phyloP scores from a whole-genome alignment of 441 rosid genomes.

The Erysimum cheiri region DNA sequence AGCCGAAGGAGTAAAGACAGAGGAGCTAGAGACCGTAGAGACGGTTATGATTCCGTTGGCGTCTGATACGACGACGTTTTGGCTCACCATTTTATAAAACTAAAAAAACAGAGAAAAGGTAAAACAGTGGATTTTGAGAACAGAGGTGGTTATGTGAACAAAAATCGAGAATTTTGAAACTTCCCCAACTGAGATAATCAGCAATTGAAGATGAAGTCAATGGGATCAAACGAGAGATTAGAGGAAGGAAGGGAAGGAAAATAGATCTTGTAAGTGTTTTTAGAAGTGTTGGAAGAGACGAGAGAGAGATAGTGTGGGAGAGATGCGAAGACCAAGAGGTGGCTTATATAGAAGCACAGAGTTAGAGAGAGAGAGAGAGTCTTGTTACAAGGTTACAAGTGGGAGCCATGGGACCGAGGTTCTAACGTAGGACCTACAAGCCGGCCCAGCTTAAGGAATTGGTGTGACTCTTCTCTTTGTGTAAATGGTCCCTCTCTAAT shows the following conservation, averaged over 20 bases:
- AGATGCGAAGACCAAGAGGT: conserved; percentile 43
- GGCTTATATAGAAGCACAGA: conserved; percentile 52
- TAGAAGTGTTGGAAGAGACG: conserved; percentile 34
- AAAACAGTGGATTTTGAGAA: conserved; percentile 12
- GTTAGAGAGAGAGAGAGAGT: conserved; percentile 37
- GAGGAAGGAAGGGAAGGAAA: background rate
- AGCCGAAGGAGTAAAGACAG: conserved; percentile 51
- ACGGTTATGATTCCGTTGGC: conserved; percentile 53
- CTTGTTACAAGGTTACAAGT: conserved; percentile 20
- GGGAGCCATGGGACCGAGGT: conserved; percentile 41
- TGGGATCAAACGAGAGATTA: background rate
- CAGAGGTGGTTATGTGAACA: conserved; percentile 4
- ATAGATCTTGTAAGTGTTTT: conserved; percentile 19
- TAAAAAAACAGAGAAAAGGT: background rate
- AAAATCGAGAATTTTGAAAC: conserved; percentile 26
- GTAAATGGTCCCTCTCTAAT: conserved; percentile 2
- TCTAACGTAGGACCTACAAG: conserved; percentile 37
- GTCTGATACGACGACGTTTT: conserved; percentile 71
- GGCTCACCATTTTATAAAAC: conserved; percentile 55
- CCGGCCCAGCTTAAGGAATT: conserved; percentile 34
- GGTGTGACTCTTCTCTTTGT: conserved; percentile 30
- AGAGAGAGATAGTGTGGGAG: conserved; percentile 44
- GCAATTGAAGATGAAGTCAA: background rate
- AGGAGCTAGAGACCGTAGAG: conserved; percentile 50
- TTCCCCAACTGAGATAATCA: conserved; percentile 36